Conservation (phyloP, 2,329 filamentous ascomycete species). For the Paraphoma sp. region DNA sequence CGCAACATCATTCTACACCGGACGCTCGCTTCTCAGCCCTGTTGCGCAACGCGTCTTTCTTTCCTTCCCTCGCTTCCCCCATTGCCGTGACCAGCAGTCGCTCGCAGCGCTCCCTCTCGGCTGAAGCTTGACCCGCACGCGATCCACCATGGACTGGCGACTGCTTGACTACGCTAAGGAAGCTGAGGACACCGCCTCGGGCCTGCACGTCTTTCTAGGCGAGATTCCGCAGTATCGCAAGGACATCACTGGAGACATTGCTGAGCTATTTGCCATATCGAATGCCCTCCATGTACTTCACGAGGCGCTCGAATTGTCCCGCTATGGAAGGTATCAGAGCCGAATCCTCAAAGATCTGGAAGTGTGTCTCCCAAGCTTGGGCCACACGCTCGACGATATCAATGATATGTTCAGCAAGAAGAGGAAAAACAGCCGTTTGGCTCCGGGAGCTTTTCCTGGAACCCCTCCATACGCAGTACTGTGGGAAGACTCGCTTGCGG, state of each 20-base stretch:
- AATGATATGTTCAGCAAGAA: slow-evolving; percentile 50
- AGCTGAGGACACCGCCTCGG: slow-evolving; percentile 61
- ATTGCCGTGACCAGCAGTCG: slow-evolving; percentile 21
- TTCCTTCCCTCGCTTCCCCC: slow-evolving; percentile 15
- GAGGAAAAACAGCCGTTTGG: slow-evolving; percentile 26
- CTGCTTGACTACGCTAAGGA: slow-evolving; percentile 52
- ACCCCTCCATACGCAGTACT: slow-evolving; percentile 54
- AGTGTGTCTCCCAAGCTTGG: slow-evolving; percentile 57
- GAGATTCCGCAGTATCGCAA: slow-evolving; percentile 59
- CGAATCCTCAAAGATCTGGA: slow-evolving; percentile 57
- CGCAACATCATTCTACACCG: slow-evolving; percentile 36
- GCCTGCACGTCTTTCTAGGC: slow-evolving; percentile 57
- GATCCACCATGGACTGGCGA: slow-evolving; percentile 46
- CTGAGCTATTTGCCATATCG: slow-evolving; percentile 62
- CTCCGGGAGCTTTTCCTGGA: slow-evolving; percentile 45
- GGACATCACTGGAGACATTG: slow-evolving; percentile 61
- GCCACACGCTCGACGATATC: slow-evolving; percentile 60
- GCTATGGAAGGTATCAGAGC: slow-evolving; percentile 42
- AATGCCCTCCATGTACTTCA: slow-evolving; percentile 58
- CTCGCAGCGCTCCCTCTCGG: slow-evolving; percentile 22
- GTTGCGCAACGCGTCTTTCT: slow-evolving; percentile 23
- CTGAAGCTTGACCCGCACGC: slow-evolving; percentile 31
- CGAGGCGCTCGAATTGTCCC: slow-evolving; percentile 49
- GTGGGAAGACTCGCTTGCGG: slow-evolving; percentile 58
- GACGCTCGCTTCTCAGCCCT: slow-evolving; percentile 36